Evolutionary conservation across 306 rosid species (phyloP), one percentile per base, ranked within the genome.

Genomic region (Glycine latifolia): DNA sequence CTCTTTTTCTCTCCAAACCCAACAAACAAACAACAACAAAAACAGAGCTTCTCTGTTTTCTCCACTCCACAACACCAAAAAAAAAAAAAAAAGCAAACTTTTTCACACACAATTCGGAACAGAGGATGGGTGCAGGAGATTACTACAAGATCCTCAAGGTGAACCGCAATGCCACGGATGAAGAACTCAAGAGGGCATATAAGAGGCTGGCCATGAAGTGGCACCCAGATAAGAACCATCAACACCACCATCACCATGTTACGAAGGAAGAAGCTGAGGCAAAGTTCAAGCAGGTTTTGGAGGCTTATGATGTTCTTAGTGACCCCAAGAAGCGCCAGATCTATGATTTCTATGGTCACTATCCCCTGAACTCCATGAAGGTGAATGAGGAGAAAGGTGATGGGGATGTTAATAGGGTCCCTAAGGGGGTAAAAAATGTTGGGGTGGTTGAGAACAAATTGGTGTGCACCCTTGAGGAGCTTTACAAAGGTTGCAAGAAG

Each of bases 391-490:
- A 62, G 20, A 56, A 53, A 3, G 74, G 79, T 3, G 79, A 54
- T 47, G 58, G 53, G 10, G 82, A 52, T 11, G 44, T 52, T n/a
- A 26, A 26, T 26, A 77, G 75, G 60, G 67, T 69, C 20, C 63
- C 70, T 75, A 81, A 73, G 48, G 49, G 37, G 3, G 46, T 13
- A 33, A 80, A 80, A 8, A 35, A 35, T 35, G 20, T 73, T 13
- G 14, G 49, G 17, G 60, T 20, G 3, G 77, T 72, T 43, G 95
- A 91, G 90, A 86, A 67, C 77, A 92, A 88, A 67, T 59, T 92
- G 79, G 60, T 11, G 31, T 91, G 91, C 17, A 73, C 81, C 46
- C 82, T 92, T 82, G 97, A 92, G 71, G 93, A 92, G 37, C 90
- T 92, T 71, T 92, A 87, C 82, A 88, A 71, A 44, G 97, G 95